Conservation (phyloP, 1,284 basidiomycete genomes). For the Peniophora sp. region DNA sequence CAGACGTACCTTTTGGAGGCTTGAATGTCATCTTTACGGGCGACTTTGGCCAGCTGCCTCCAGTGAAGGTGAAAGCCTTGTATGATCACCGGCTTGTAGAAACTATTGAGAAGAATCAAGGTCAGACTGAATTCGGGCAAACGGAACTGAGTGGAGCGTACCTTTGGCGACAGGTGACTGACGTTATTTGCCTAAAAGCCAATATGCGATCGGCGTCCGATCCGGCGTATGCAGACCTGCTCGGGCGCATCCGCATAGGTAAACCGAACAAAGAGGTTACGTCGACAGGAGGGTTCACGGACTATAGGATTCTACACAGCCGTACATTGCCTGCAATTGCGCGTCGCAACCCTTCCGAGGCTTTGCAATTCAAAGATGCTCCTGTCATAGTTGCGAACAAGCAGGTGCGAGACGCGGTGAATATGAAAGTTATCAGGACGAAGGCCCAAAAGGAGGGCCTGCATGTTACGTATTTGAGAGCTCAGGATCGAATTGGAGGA, state of each 20-base stretch:
- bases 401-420: constrained; percentile 1
- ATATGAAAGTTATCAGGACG: background rate
- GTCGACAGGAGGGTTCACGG: background rate
- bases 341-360: no score
- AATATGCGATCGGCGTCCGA: constrained; percentile 1
- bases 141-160: constrained; percentile 1
- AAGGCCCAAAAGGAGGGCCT: background rate
- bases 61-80: background rate
- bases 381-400: background rate
- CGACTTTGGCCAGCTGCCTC: constrained; percentile 10
- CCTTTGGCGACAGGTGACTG: constrained; percentile 2
- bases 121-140: background rate
- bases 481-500: background rate
- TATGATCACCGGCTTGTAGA: constrained; percentile 1
- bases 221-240: background rate
- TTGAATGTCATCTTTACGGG: constrained; percentile 11
- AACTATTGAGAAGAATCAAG: background rate
- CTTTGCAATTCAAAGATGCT: background rate
- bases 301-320: background rate
- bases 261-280: background rate
- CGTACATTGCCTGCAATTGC: no score
- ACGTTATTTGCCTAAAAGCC: background rate
- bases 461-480: no score
- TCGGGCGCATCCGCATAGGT: background rate
- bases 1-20: constrained; percentile 7